phyloP scores from a whole-genome alignment of 2,329 filamentous ascomycete species.

The Venturiaceae sp. region DNA sequence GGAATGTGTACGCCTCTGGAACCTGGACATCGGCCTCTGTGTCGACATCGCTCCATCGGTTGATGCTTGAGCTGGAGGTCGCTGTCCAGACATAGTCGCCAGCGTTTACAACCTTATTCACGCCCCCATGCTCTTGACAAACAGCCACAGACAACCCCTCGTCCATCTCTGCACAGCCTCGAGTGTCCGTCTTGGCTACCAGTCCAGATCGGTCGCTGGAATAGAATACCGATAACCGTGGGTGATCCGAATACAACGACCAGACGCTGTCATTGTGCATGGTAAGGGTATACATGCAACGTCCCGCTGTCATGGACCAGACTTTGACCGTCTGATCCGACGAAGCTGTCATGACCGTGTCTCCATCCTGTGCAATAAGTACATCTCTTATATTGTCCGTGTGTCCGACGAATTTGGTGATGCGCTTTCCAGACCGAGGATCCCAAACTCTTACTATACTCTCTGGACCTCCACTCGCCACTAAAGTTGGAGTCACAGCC shows the following conservation, averaged over 20 bases:
- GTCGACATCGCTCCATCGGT: constrained; percentile 82
- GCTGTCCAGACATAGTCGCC: constrained; percentile 82
- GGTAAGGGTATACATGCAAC: constrained; percentile 95
- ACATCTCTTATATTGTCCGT: constrained; percentile 91
- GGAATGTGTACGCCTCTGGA: constrained; percentile 35
- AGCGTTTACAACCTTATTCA: constrained; percentile 53
- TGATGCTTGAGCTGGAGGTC: constrained; percentile 83
- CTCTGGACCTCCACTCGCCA: constrained; percentile 90
- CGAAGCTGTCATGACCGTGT: constrained; percentile 87
- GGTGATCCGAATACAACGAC: constrained; percentile 86
- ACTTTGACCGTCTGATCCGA: constrained; percentile 97
- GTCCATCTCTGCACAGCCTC: constrained; percentile 66
- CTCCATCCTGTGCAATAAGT: constrained; percentile 76
- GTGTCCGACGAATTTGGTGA: constrained; percentile 95
- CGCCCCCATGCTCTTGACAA: constrained; percentile 81
- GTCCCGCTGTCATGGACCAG: constrained; percentile 89
- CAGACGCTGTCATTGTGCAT: constrained; percentile 99
- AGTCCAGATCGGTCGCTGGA: constrained; percentile 86
- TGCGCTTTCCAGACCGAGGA: constrained; percentile 72
- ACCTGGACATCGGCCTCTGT: constrained; percentile 60
- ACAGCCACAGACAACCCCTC: constrained; percentile 86
- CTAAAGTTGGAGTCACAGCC: constrained; percentile 65
- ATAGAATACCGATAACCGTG: constrained; percentile 81
- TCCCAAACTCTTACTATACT: constrained; percentile 92
- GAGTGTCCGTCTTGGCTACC: constrained; percentile 92